Evolutionary conservation across 2,329 filamentous ascomycete genomes (phyloP).

Genomic region (Trichoderma lentiforme): DNA sequence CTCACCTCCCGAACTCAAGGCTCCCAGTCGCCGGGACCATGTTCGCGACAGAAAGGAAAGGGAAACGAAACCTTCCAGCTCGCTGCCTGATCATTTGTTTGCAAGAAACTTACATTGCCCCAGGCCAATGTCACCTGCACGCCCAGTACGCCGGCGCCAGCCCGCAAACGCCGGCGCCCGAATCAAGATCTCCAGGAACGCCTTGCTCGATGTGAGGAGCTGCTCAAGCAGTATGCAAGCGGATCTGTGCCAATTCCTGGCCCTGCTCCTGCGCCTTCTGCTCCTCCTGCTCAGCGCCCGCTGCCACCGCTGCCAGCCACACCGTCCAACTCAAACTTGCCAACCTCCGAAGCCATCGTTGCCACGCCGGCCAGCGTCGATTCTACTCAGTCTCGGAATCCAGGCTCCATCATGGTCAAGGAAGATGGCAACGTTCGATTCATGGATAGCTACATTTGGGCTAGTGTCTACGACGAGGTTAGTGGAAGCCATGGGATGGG

Average conservation of each 20-base stretch:
- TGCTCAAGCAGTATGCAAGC: conserved; percentile 55
- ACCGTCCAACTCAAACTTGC: conserved; percentile 16
- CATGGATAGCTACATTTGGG: conserved; percentile 55
- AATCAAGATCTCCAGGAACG: conserved; percentile 62
- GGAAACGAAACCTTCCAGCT: not conserved
- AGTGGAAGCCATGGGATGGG: conserved; percentile 23
- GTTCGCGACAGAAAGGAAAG: not conserved
- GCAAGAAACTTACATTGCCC: conserved; percentile 16
- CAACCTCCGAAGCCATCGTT: conserved; percentile 25
- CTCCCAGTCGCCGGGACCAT: not conserved
- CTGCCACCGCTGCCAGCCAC: conserved; percentile 15
- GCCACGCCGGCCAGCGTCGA: conserved; percentile 30
- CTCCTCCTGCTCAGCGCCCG: conserved; percentile 23
- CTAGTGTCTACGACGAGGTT: conserved; percentile 55
- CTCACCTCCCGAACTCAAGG: not conserved
- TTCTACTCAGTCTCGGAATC: conserved; percentile 39
- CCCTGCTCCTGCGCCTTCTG: conserved; percentile 20
- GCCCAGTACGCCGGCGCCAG: conserved; percentile 57
- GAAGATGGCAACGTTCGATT: conserved; percentile 55
- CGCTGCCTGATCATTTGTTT: not conserved
- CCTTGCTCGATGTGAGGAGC: conserved; percentile 55
- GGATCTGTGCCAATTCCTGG: conserved; percentile 31
- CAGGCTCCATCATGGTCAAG: conserved; percentile 51
- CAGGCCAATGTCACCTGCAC: conserved; percentile 59
- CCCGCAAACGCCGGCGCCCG: conserved; percentile 56